Evolutionary conservation across 352 stramenopile genomes (phyloP), one percentile per base, ranked within the genome.

Genomic region (Pythium phragmiticola): DNA sequence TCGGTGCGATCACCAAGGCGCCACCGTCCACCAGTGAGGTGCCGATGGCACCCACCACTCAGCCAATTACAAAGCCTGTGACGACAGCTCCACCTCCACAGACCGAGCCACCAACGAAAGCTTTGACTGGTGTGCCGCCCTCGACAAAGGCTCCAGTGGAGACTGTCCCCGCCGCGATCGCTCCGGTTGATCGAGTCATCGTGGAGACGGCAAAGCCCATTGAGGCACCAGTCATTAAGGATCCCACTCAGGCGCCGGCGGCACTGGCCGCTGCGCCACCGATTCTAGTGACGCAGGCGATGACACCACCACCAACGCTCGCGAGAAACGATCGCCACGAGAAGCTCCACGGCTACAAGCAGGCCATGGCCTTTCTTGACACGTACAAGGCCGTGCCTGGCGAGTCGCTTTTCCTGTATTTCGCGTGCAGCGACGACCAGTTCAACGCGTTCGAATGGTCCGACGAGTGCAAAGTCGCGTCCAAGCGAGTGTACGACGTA

Each of bases 381-480:
- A 73, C 72, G 23, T 87, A 88, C 16, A 39, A 78, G 45, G 30
- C 55, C 53, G 17, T 12, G 7, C 16, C 55, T 2, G 39, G 69
- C 50, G 76, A 87, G 33, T 57, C 74, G 13, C 55, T 90, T n/a
- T 88, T 88, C 55, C 65, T 89, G 14, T 88, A 88, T 54, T 90
- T 90, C 60, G 82, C 74, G 3, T 90, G 81, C 67, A 84, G 78
- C 17, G 76, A 86, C 50, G 68, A 70, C 21, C 55, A 83, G 37
- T 74, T 74, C 19, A 68, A 65, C 1, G 54, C 68, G 60, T 56
- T 77, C 39, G 76, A 90, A 64, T 90, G 80, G 78, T 80, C 68
- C 11, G 63, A 65, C n/a, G 65, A 75, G 42, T 90, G 79, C 39
- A 61, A 52, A 9, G 65, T 70, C 23, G 77, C 81, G 50, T 70